Evolutionary conservation across 1,284 basidiomycete genomes (phyloP), one percentile per base, ranked within the genome.

Genomic region (Somion occarium): DNA sequence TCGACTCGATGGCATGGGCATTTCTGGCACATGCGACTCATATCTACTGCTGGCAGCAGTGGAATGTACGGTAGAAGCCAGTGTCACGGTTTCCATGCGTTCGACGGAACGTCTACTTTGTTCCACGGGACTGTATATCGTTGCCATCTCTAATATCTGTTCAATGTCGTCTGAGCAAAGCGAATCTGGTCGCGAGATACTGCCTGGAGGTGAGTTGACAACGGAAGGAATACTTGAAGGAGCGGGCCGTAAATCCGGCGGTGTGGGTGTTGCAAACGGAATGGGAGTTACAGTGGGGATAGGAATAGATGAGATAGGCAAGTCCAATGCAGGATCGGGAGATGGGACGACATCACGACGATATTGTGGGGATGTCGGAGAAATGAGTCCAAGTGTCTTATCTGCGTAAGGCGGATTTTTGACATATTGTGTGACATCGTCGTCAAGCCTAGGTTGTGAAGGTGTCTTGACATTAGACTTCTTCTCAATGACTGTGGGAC

Each of bases 91-190:
- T 5, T 43, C 42, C 42, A 43, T 19, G 23, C 15, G 42, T 43
- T 43, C 42, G 5, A 22, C 13, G 24, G 42, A 43, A 23, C 19
- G 42, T 23, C 23, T n/a, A 43, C 5, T 43, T 23, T 22, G 42
- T 22, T 34, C 30, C 30, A 7, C 41, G 39, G 50, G 52, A 19
- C 57, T 50, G 52, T 70, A 72, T 20, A 73, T 58, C 13, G 70
- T 69, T 2, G 76, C 76, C 63, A 74, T 70, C 56, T 80, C 76
- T 39, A 81, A 68, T 61, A 80, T 78, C 23, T 73, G 70, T 59
- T 77, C 78, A 51, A 81, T 78, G 55, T 80, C 77, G 15, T 73
- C 63, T 2, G 73, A 72, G 13, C 63, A 63, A 11, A 69, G 54
- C 2, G 63, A 57, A 26, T 52, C 39, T 22, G 49, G 30, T 15